Conservation (phyloP, 371 early-diverging fungal species). For the Circinella umbellata region DNA sequence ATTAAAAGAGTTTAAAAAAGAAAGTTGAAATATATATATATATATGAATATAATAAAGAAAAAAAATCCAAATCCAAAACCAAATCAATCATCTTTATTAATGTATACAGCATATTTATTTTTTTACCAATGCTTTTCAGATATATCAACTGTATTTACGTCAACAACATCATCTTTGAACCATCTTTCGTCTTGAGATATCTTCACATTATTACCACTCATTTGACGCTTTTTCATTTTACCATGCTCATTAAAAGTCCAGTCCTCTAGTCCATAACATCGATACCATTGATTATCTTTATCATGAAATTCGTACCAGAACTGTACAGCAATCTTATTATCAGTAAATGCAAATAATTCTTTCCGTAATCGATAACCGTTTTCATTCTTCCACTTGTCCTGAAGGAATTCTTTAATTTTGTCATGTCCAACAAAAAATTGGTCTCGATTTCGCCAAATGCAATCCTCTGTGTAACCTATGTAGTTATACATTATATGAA, state of each 20-base stretch:
- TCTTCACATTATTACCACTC: slow-evolving; percentile 40
- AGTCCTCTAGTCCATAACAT: slow-evolving; percentile 46
- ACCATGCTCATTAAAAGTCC: slow-evolving; percentile 43
- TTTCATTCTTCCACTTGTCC: slow-evolving; percentile 41
- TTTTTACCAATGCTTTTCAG: slow-evolving; percentile 21
- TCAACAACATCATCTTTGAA: slow-evolving; percentile 25
- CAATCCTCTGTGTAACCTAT: slow-evolving; percentile 40
- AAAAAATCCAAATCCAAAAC: too few species aligned
- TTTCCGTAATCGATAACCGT: slow-evolving; percentile 41
- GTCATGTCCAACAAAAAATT: slow-evolving; percentile 37
- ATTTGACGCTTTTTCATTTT: slow-evolving; percentile 41
- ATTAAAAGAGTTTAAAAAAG: too few species aligned
- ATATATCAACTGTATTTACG: slow-evolving; percentile 18
- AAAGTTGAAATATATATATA: not conserved
- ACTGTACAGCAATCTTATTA: slow-evolving; percentile 50
- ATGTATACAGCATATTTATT: not conserved
- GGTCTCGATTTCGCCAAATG: slow-evolving; percentile 48
- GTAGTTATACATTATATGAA: too few species aligned
- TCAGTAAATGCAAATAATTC: slow-evolving; percentile 44
- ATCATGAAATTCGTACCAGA: slow-evolving; percentile 49
- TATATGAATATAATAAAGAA: not conserved
- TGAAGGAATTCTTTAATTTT: slow-evolving; percentile 31
- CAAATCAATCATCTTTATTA: too few species aligned
- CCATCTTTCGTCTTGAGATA: slow-evolving; percentile 35
- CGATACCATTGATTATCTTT: slow-evolving; percentile 27